Conservation (phyloP, 768 basidiomycete genomes). For the Coprinopsis sp. region DNA sequence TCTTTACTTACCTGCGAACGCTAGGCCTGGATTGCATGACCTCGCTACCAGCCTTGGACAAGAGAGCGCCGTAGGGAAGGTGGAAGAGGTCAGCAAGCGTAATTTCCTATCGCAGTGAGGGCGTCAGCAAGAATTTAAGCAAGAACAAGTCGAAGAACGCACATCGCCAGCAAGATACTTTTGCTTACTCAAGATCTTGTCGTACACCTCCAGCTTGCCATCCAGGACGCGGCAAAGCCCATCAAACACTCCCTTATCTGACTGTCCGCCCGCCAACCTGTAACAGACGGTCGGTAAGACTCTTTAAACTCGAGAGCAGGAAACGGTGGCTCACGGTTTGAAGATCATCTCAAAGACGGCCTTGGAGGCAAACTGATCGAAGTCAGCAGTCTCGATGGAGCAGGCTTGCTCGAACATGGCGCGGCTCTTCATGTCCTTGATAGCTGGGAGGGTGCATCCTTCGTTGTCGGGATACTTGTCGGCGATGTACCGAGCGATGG, state of each 20-base stretch:
- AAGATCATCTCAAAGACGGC: conserved; percentile 46
- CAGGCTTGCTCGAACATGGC: conserved; percentile 40
- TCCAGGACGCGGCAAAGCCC: conserved; percentile 26
- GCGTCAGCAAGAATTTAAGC: too few species aligned
- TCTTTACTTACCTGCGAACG: conserved; percentile 29
- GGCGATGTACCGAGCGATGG: conserved; percentile 53
- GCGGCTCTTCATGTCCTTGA: conserved; percentile 25
- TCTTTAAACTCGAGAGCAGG: neutral
- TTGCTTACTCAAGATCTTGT: conserved; percentile 49
- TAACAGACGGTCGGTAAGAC: neutral
- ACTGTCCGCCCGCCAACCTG: conserved; percentile 12
- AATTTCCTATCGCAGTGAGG: conserved; percentile 32
- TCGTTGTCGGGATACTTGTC: conserved; percentile 47
- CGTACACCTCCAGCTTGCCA: conserved; percentile 48
- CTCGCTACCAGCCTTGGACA: conserved; percentile 21
- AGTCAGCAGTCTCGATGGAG: conserved; percentile 48
- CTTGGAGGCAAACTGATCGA: conserved; percentile 32
- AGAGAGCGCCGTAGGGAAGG: conserved; percentile 33
- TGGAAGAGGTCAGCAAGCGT: conserved; percentile 48
- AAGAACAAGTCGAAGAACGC: conserved; percentile 12
- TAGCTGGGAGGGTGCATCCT: conserved; percentile 38
- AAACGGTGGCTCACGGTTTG: conserved; percentile 36
- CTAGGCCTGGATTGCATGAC: conserved; percentile 39
- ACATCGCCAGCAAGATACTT: conserved; percentile 55
- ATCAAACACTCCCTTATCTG: conserved; percentile 25